Evolutionary conservation across 768 basidiomycete species (phyloP), one percentile per base, ranked within the genome.

Genomic region (Amanita jacksonii): DNA sequence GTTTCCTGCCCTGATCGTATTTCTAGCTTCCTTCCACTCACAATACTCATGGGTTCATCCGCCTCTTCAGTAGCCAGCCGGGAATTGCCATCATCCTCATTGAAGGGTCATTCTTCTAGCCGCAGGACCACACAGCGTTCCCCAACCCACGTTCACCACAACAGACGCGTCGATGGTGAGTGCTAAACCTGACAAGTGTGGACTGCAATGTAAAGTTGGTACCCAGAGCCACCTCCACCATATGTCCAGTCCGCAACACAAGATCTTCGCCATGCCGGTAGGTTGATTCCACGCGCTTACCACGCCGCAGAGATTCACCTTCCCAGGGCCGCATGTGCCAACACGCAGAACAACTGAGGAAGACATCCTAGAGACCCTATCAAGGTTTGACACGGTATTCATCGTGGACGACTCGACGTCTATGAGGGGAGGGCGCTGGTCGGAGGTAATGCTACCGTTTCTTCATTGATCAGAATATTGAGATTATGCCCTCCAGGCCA

Each of bases 401-500:
- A 55, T 81, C 31, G 63, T 82, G 43, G 77, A 79, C 55, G 79
- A 81, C 54, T 81, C 79, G 3, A 57, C 56, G 5, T 79, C 77
- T 3, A 81, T 81, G 79, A 45, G 51, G 13, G 67, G 66, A 2
- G 36, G 39, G 1, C 60, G 62, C 8, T 82, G 80, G 80, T 38
- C 49, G 9, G 74, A 77, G 63, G 77, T 77, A 23, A 10, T 51
- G 0, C 25, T 5, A n/a, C 16, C 20, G 9, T 3, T 5, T 36
- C 5, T 38, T 33, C n/a, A 43, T 40, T 35, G 8, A 7, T 53
- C 28, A n/a, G n/a, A 20, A 38, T 13, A 34, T n/a, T 22, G 12
- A 36, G n/a, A 36, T 15, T 27, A 22, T 15, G 19, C 19, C 42
- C 34, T 27, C 27, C 34, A 76, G 70, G 70, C 75, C 2, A 52